Conservation (phyloP, 768 basidiomycete species). For the Termitomyces sp. region DNA sequence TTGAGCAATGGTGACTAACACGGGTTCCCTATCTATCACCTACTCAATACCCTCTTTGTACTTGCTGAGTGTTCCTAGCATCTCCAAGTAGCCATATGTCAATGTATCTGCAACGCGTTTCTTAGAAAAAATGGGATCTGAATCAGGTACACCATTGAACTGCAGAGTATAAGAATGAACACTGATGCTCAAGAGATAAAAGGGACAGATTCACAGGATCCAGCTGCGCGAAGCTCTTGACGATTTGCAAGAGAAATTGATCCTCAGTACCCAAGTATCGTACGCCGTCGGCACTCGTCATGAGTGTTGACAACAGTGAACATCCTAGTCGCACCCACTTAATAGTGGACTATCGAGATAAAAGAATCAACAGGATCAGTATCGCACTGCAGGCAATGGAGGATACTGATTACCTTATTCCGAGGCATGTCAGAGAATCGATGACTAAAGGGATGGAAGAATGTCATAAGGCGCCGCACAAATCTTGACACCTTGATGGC, state of each 20-base stretch:
- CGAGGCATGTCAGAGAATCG: constrained; percentile 81
- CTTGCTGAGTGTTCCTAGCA: constrained; percentile 89
- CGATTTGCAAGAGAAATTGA: constrained; percentile 76
- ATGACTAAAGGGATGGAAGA: constrained; percentile 88
- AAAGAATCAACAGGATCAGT: not conserved
- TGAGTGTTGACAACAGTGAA: constrained; percentile 73
- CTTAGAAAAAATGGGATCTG: constrained; percentile 83
- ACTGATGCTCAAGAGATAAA: not conserved
- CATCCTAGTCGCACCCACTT: constrained; percentile 88
- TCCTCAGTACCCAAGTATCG: constrained; percentile 81
- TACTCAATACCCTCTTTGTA: constrained; percentile 87
- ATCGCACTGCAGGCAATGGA: not conserved
- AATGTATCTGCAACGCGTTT: constrained; percentile 76
- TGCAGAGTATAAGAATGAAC: constrained; percentile 18
- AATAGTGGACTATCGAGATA: constrained; percentile 51
- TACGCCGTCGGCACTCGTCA: constrained; percentile 78
- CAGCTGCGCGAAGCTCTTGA: constrained; percentile 84
- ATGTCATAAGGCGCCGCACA: constrained; percentile 84
- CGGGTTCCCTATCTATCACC: constrained; percentile 21
- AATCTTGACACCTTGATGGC: constrained; percentile 88
- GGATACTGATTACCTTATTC: constrained; percentile 43
- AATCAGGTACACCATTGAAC: constrained; percentile 69
- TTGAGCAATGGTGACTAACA: not conserved
- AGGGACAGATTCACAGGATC: constrained; percentile 63
- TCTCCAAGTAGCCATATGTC: constrained; percentile 91